Base-by-base conservation (phyloP, 164 flowering plant species). In the Magnolia changhungtana region DNA sequence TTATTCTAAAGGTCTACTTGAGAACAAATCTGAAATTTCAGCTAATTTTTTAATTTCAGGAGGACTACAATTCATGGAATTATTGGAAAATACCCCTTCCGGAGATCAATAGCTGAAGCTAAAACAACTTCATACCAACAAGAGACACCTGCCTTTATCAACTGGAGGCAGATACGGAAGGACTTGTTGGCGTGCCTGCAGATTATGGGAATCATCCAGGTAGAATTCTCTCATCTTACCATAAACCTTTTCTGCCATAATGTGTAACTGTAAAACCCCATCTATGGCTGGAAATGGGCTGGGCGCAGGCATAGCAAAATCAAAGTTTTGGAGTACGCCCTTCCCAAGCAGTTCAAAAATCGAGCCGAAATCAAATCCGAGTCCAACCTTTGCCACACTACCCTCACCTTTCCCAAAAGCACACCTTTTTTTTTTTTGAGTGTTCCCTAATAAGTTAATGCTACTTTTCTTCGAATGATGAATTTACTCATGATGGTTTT, bases 51-150 rank as follows among this genome's bases (percentile, higher is more conserved):
- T 49, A 13, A 19, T 19, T 78, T 23, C 88, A 96, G 99, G 98
- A 96, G 89, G 98, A 92, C 77, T 96, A 81, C 76, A 96, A 96
- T 78, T 75, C 91, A 55, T 96, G 98, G 98, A 96, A 96, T 80
- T 96, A 51, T 84, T 96, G 98, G 99, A 94, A 80, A 81, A 73
- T 89, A 75, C 94, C 97, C 0, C 90, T 89, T 81, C 89, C 88
- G 45, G 69, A 55, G 69, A 76, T 90, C 71, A 79, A 82, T 78
- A 23, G 75, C 49, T 90, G 87, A 92, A 78, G 82, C 18, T 68
- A 21, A 77, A 24, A 4, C 31, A 24, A 50, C 61, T 55, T 55
- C 16, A 55, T 16, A 55, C 18, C 61, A 13, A 37, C 51, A 37
- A 68, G 49, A 68, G 71, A 67, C 18, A 14, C 8, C 31, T 18